Conservation (phyloP, 805 yeast genomes). For the Cyberlindnera samutprakarnensis region DNA sequence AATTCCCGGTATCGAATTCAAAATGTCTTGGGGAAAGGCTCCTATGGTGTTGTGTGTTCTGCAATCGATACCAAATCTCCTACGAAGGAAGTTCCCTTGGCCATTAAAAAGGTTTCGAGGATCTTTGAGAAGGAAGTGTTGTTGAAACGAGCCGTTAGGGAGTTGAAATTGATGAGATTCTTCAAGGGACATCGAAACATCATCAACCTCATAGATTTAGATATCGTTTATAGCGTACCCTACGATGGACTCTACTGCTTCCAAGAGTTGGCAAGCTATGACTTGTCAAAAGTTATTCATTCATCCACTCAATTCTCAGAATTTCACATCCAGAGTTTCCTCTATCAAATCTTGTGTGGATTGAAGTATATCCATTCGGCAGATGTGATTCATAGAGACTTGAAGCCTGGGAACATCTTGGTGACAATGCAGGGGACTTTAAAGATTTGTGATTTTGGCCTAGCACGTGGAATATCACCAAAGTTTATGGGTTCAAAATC, state of each 20-base stretch:
- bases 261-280: constrained; percentile 80
- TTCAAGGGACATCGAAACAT: constrained; percentile 85
- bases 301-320: constrained; percentile 75
- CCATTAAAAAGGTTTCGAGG: constrained; percentile 73
- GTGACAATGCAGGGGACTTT: constrained; percentile 66
- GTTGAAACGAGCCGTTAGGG: constrained; percentile 75
- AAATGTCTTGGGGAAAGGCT: constrained; percentile 68
- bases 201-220: constrained; percentile 65
- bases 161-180: constrained; percentile 69
- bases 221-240: constrained; percentile 55
- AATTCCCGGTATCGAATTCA: constrained; percentile 53
- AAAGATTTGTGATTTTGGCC: constrained; percentile 90
- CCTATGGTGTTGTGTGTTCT: constrained; percentile 81
- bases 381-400: constrained; percentile 85
- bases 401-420: constrained; percentile 85
- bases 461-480: constrained; percentile 67
- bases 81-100: constrained; percentile 34
- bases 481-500: constrained; percentile 27
- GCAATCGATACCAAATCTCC: constrained; percentile 46
- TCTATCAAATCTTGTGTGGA: constrained; percentile 82
- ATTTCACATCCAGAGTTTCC: constrained; percentile 67
- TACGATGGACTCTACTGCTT: constrained; percentile 85
- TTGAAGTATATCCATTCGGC: constrained; percentile 86
- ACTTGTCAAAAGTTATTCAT: constrained; percentile 73
- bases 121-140: constrained; percentile 63